Conservation (phyloP, 495 filamentous ascomycete genomes). For the Acidomyces sp. region DNA sequence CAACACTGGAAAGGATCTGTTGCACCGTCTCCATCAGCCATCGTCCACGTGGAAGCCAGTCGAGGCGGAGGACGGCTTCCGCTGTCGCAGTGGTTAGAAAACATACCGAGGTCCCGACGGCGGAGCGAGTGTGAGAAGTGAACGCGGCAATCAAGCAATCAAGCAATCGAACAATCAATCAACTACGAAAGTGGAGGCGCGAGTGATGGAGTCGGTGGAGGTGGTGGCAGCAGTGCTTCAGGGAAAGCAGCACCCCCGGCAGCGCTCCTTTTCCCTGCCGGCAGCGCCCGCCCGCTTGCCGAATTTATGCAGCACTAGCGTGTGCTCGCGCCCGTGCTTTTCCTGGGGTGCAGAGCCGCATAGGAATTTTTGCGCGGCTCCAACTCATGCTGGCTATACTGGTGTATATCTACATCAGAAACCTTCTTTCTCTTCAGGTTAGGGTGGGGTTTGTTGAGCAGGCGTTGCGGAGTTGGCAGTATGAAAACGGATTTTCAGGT, state of each 20-base stretch:
- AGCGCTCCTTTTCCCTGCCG: slow-evolving; percentile 1
- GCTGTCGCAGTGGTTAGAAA: no score
- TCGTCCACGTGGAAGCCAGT: no score
- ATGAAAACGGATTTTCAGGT: slow-evolving; percentile 98
- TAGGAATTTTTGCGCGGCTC: not conserved
- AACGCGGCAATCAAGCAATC: not conserved
- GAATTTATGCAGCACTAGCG: no score
- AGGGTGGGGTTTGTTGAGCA: no score
- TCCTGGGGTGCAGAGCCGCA: slow-evolving; percentile 5
- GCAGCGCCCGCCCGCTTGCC: not conserved
- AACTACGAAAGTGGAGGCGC: not conserved
- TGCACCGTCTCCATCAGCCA: not conserved
- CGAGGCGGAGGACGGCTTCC: no score
- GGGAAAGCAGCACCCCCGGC: slow-evolving; percentile 4
- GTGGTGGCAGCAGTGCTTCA: not conserved
- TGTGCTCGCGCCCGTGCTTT: no score
- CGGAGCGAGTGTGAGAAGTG: not conserved
- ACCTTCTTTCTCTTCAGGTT: no score
- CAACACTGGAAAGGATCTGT: not conserved
- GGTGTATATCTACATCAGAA: no score
- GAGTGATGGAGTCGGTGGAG: not conserved
- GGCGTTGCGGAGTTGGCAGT: slow-evolving; percentile 24
- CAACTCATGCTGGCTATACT: no score
- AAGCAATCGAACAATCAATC: not conserved
- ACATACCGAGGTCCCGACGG: no score